Conservation (phyloP, 345 rosid genomes). For the Cardamine chenopodiifolia region DNA sequence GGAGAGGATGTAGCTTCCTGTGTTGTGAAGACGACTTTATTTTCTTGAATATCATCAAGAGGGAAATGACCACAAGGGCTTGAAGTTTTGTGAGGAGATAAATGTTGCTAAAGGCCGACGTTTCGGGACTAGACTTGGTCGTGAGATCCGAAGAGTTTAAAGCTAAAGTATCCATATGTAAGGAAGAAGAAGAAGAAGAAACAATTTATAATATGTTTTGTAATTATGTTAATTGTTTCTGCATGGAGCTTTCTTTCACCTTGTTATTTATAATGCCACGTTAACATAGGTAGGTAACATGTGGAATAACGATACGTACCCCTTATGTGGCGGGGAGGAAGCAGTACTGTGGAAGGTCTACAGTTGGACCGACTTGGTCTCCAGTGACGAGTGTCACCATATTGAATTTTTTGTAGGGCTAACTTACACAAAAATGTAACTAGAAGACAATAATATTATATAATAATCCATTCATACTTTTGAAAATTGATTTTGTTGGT, state of each 20-base stretch:
- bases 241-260: slow-evolving; percentile 21
- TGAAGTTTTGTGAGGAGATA: slow-evolving; percentile 34
- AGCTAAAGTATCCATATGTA: slow-evolving; percentile 30
- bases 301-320: slow-evolving; percentile 19
- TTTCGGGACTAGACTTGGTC: background rate
- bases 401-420: slow-evolving; percentile 8
- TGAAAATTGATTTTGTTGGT: slow-evolving; percentile 35
- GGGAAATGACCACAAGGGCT: slow-evolving; percentile 20
- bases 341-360: slow-evolving; percentile 21
- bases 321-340: slow-evolving; percentile 6
- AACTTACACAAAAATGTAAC: background rate
- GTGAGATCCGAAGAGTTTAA: slow-evolving; percentile 37
- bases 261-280: slow-evolving; percentile 31
- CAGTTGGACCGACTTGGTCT: slow-evolving; percentile 25
- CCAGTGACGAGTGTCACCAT: slow-evolving; percentile 15
- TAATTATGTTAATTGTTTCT: slow-evolving; percentile 2
- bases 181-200: slow-evolving; percentile 16
- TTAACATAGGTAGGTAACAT: background rate
- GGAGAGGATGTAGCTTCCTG: slow-evolving; percentile 37
- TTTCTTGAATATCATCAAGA: slow-evolving; percentile 34
- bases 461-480: background rate
- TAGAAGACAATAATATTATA: background rate
- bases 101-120: slow-evolving; percentile 16
- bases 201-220: background rate
- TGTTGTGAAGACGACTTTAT: slow-evolving; percentile 25